Percentiles rank a stretch among this genome's conserved stretches.
Evolutionary conservation across 2,329 filamentous ascomycete species (phyloP).

Genomic region (Colletotrichum ledebouriae): DNA sequence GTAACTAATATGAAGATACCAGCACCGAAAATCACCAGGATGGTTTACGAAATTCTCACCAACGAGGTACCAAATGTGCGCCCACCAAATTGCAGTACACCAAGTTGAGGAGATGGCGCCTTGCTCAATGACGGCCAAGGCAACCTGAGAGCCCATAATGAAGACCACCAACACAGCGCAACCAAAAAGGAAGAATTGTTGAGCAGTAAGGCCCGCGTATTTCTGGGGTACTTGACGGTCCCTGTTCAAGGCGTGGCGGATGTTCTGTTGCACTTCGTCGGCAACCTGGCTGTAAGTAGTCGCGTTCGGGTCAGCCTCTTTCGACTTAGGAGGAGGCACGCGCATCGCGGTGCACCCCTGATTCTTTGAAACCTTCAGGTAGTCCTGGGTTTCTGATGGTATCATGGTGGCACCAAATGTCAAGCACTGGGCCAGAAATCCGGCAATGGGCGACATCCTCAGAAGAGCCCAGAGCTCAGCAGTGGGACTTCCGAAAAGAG

Average conservation of each 20-base stretch:
- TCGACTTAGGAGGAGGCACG: background rate
- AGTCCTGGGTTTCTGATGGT: slow-evolving; percentile 2
- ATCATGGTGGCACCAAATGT: slow-evolving; percentile 10
- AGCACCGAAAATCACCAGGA: background rate
- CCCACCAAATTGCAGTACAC: slow-evolving; percentile 9
- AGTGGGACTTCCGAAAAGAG: slow-evolving; percentile 1
- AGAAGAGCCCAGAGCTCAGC: slow-evolving; percentile 9
- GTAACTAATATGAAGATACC: background rate
- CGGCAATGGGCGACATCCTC: slow-evolving; percentile 11
- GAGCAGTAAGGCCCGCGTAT: slow-evolving; percentile 1
- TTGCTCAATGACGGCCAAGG: slow-evolving; percentile 7
- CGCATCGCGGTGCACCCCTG: slow-evolving; percentile 10
- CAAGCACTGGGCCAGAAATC: slow-evolving; percentile 4
- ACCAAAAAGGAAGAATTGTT: slow-evolving; percentile 1
- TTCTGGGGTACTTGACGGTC: background rate
- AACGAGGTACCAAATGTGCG: slow-evolving; percentile 14
- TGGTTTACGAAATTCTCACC: background rate
- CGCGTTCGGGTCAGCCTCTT: background rate
- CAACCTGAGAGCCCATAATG: background rate
- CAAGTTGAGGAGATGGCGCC: slow-evolving; percentile 8
- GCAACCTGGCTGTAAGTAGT: background rate
- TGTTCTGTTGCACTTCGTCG: background rate
- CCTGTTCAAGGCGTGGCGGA: slow-evolving; percentile 2
- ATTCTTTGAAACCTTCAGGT: background rate
- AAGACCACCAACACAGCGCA: background rate